Percentiles rank a stretch among this genome's conserved stretches.
Conservation (phyloP, 441 rosid genomes). For the Euphorbia schlechtendalii region DNA sequence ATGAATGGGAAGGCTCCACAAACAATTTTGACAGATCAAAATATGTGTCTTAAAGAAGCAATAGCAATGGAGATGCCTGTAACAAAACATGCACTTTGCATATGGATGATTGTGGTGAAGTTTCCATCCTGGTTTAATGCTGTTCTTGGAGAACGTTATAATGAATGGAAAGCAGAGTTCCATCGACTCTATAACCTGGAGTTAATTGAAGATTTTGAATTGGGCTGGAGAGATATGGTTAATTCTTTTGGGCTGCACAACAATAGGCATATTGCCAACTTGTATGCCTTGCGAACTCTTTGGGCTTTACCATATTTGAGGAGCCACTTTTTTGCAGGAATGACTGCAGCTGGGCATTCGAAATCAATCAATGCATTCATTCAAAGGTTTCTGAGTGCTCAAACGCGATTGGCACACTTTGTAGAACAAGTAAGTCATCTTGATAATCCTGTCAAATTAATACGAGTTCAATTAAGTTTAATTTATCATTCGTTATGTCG, state of each 20-base stretch:
- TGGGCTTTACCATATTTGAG: constrained; percentile 95
- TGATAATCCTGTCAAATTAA: constrained; percentile 2
- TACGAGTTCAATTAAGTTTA: neutral
- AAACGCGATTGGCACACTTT: constrained; percentile 82
- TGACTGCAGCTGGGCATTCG: constrained; percentile 69
- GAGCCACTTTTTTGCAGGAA: constrained; percentile 83
- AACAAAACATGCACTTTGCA: constrained; percentile 88
- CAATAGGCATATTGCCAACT: constrained; percentile 70
- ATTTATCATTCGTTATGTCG: neutral
- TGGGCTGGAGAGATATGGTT: constrained; percentile 96
- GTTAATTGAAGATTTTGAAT: constrained; percentile 74
- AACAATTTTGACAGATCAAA: constrained; percentile 87
- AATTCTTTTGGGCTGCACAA: constrained; percentile 70
- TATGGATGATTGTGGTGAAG: constrained; percentile 96
- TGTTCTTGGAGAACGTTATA: constrained; percentile 82
- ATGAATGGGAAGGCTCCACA: constrained; percentile 95
- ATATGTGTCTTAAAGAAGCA: constrained; percentile 90
- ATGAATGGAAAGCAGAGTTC: constrained; percentile 92
- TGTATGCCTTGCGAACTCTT: constrained; percentile 54
- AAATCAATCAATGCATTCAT: constrained; percentile 85
- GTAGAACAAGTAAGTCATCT: constrained; percentile 71
- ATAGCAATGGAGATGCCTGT: constrained; percentile 76
- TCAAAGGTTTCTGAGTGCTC: constrained; percentile 89
- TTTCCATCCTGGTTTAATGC: constrained; percentile 97
- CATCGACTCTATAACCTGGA: constrained; percentile 78